Base-by-base conservation (phyloP, 768 basidiomycete genomes). In the Rhodotorula toruloides region DNA sequence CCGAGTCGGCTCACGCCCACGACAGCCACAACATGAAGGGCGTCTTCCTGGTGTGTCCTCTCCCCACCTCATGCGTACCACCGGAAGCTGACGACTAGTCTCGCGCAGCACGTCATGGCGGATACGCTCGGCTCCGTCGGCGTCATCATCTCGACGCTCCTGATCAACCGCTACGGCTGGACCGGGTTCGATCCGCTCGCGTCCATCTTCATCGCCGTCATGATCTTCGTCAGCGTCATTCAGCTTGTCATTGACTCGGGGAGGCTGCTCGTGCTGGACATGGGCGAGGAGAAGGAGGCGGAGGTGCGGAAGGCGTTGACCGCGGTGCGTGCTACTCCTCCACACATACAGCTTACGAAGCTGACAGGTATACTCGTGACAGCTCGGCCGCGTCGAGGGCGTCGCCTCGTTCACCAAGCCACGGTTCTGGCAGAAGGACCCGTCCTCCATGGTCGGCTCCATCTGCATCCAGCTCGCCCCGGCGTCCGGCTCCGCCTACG, bases 1-100 rank as follows among this genome's bases (percentile, higher is more conserved):
- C 58, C 21, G 62, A 70, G 27, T 54, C 44, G 11, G 52, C 66
- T 64, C 49, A 42, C 2, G 31, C 50, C 87, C 72, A 73, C 1
- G 91, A 94, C 74, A 91, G 89, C 77, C 91, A 98, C 77, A 99
- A 99, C 76, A 99, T 99, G 96, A 88, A 92, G 40, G 96, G 96
- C 25, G 92, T 82, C 36, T 99, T 72, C 77, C 79, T 98, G 61
- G 76, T 78, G 27, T 58, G 75, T 66, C 27, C 7, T 22, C 27
- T 21, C 9, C 21, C 29, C 19, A 2, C 32, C 11, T 31, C 6
- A 5, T n/a, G 2, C 31, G 25, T 21, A 36, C 40, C 40, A 11
- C 40, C 21, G 13, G 21, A 42, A 42, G 40, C 40, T 42, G 40
- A 42, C 13, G 13, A 12, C 40, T 42, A 21, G 42, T 12, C 42